Evolutionary conservation across 2,329 filamentous ascomycete genomes (phyloP).

Genomic region (Colletotrichum godetiae): DNA sequence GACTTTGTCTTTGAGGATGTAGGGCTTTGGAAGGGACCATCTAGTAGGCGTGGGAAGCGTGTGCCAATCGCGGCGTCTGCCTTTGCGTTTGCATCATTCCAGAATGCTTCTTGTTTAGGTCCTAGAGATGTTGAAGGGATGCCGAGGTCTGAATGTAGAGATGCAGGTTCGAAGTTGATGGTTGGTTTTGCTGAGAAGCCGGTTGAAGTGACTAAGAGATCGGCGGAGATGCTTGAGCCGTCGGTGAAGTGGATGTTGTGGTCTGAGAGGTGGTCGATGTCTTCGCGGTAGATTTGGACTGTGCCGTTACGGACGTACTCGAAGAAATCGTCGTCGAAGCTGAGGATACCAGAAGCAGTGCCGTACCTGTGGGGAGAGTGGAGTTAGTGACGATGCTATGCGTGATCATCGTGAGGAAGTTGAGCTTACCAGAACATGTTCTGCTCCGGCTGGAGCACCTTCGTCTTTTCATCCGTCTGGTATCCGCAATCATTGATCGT

Average conservation of each 20-base stretch:
- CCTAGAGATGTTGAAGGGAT: constrained; percentile 37
- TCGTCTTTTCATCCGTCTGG: constrained; percentile 54
- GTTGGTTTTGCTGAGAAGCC: constrained; percentile 40
- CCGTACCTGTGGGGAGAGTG: constrained; percentile 57
- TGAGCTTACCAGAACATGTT: constrained; percentile 53
- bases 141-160: constrained; percentile 36
- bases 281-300: constrained; percentile 66
- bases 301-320: constrained; percentile 63
- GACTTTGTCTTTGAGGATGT: constrained; percentile 25
- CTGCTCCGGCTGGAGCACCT: constrained; percentile 51
- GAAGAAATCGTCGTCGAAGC: constrained; percentile 68
- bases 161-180: constrained; percentile 37
- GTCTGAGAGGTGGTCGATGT: constrained; percentile 60
- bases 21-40: constrained; percentile 26
- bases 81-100: constrained; percentile 27
- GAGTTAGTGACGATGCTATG: neutral
- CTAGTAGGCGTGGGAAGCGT: constrained; percentile 35
- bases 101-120: constrained; percentile 29
- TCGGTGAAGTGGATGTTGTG: constrained; percentile 59
- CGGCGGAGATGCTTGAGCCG: constrained; percentile 54
- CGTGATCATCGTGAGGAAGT: constrained; percentile 41
- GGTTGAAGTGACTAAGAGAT: constrained; percentile 54
- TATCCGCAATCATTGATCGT: constrained; percentile 39
- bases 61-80: constrained; percentile 36
- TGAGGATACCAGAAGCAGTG: constrained; percentile 68